Conservation (phyloP, 306 rosid genomes). For the Cucurbita pepo region DNA sequence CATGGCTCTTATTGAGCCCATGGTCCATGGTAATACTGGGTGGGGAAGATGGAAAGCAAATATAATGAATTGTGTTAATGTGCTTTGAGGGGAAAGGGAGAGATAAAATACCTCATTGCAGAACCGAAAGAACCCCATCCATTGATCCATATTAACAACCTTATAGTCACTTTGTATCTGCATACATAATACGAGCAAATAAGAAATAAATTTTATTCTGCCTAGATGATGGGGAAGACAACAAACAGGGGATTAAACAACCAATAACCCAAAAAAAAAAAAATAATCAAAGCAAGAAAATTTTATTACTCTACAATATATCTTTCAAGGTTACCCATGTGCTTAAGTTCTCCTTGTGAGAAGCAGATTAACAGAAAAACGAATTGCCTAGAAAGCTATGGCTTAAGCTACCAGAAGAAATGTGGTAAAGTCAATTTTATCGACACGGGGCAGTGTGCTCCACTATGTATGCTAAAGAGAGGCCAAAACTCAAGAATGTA, state of each 20-base stretch:
- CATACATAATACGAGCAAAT: slow-evolving; percentile 13
- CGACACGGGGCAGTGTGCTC: background rate
- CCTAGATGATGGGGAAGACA: background rate
- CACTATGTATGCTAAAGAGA: background rate
- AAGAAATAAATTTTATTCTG: slow-evolving; percentile 1
- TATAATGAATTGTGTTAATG: background rate
- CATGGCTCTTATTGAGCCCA: background rate
- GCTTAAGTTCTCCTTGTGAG: background rate
- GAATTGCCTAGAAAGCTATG: background rate
- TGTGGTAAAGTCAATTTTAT: background rate
- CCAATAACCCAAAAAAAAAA: background rate
- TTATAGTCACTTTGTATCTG: slow-evolving; percentile 90
- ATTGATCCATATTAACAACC: slow-evolving; percentile 92
- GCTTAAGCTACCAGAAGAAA: background rate
- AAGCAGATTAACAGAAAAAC: background rate
- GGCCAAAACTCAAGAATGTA: background rate
- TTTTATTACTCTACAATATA: background rate
- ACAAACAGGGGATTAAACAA: background rate
- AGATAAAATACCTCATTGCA: slow-evolving; percentile 61
- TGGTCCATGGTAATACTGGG: too few species aligned
- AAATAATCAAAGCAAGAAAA: background rate
- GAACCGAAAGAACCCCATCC: slow-evolving; percentile 95
- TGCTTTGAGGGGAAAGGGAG: background rate
- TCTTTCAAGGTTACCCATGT: background rate
- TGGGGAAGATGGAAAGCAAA: background rate